A percentile compares a stretch with the other conserved stretches of the same genome.
phyloP scores from a whole-genome alignment of 148 eudicot species.

The Salicornia ramosissima region DNA sequence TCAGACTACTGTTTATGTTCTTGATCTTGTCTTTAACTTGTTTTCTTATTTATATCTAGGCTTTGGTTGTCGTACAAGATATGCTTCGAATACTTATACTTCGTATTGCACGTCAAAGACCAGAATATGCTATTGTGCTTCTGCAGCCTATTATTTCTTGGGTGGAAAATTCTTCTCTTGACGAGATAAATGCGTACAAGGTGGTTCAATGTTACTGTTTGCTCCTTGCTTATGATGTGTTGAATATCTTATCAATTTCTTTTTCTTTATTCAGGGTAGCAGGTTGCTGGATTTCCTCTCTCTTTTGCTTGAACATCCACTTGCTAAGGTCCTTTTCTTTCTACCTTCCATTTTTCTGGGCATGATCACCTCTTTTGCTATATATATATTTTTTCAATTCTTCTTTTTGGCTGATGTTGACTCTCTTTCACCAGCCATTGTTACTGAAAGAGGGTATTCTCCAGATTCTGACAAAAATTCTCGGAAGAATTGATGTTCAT shows the following conservation, averaged over 20 bases:
- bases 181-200: slow-evolving; percentile 79
- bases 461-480: slow-evolving; percentile 53
- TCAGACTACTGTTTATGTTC: background rate
- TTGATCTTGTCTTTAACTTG: background rate
- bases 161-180: slow-evolving; percentile 43
- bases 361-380: background rate
- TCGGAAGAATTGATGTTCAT: slow-evolving; percentile 43
- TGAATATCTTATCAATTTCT: background rate
- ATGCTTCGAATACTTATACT: slow-evolving; percentile 81
- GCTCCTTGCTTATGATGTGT: slow-evolving; percentile 6
- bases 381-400: background rate
- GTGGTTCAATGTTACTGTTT: slow-evolving; percentile 28
- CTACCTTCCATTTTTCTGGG: background rate
- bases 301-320: slow-evolving; percentile 75
- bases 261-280: slow-evolving; percentile 41
- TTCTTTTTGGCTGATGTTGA: slow-evolving; percentile 13
- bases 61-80: slow-evolving; percentile 81
- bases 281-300: slow-evolving; percentile 70
- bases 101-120: slow-evolving; percentile 63
- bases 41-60: slow-evolving; percentile 37
- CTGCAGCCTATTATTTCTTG: slow-evolving; percentile 64
- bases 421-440: slow-evolving; percentile 49
- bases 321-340: slow-evolving; percentile 60
- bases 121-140: slow-evolving; percentile 56
- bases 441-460: slow-evolving; percentile 56